Evolutionary conservation across 352 stramenopile species (phyloP).

Genomic region (Globisporangium spinosum): DNA sequence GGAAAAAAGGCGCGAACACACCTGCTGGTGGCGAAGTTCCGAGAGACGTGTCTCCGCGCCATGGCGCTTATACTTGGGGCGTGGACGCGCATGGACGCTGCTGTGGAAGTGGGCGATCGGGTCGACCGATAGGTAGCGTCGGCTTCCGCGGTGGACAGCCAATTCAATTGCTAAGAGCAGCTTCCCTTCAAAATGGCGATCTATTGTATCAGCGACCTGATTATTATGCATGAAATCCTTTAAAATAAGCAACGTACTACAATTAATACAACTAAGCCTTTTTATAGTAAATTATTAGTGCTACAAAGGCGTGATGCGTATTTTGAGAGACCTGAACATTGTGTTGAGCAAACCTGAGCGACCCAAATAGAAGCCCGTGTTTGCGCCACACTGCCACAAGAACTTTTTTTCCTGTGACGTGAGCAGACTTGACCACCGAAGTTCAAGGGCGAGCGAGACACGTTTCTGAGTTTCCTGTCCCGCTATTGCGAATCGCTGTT

Average conservation of each 20-base stretch:
- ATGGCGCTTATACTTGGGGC: background rate
- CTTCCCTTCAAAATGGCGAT: conserved; percentile 12
- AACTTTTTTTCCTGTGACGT: conserved; percentile 7
- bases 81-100: conserved; percentile 8
- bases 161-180: conserved; percentile 1
- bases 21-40: conserved; percentile 8
- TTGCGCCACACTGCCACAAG: conserved; percentile 11
- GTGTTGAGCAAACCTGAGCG: background rate
- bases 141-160: background rate
- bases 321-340: background rate
- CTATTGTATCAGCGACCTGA: background rate
- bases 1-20: background rate
- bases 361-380: conserved; percentile 5
- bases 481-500: background rate
- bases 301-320: background rate
- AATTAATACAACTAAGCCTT: background rate
- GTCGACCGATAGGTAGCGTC: background rate
- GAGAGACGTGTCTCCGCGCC: conserved; percentile 1
- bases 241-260: too few species aligned
- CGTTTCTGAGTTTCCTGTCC: background rate
- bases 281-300: background rate
- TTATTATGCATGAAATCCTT: background rate
- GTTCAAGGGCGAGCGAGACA: conserved; percentile 1
- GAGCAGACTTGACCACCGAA: background rate
- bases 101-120: background rate